These are phyloP conservation scores for Glarea lozoyensis DNA, from an alignment of 495 filamentous ascomycete genomes.

Conservation along the genomic window DNA sequence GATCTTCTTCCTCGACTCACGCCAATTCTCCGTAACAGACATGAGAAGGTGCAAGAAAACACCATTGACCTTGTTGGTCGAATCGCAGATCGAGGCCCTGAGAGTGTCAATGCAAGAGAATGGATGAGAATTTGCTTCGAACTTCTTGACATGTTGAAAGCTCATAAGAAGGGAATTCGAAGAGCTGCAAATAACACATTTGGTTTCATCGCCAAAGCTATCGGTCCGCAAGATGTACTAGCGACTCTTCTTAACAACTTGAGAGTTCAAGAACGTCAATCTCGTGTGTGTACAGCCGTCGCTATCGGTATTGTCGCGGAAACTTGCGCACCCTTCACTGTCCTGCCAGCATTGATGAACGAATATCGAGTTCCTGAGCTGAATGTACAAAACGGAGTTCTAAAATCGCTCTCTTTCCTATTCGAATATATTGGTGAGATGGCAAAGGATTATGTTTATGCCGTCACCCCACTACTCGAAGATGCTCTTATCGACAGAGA, in stretches of 20 bases:
- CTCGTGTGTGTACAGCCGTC: constrained; percentile 95
- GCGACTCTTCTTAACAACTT: constrained; percentile 95
- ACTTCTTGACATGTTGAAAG: constrained; percentile 97
- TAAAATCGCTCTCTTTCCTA: constrained; percentile 94
- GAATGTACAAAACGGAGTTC: constrained; percentile 97
- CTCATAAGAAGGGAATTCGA: constrained; percentile 98
- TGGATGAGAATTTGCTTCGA: constrained; percentile 99
- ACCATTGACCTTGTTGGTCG: constrained; percentile 98
- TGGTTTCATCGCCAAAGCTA: constrained; percentile 98
- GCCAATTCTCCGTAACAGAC: constrained; percentile 93
- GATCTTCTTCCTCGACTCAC: constrained; percentile 93
- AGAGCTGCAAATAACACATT: constrained; percentile 99
- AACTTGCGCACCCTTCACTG: constrained; percentile 98
- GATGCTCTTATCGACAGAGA: constrained; percentile 97
- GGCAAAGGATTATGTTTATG: constrained; percentile 99
- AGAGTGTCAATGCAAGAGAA: constrained; percentile 91
- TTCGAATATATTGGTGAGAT: constrained; percentile 99
- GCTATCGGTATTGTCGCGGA: constrained; percentile 99
- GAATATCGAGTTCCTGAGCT: constrained; percentile 98
- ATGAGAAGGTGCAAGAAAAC: constrained; percentile 99
- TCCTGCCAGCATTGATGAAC: constrained; percentile 99
- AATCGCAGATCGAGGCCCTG: constrained; percentile 94
- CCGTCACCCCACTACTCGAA: constrained; percentile 92
- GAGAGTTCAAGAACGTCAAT: constrained; percentile 94
- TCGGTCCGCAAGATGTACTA: constrained; percentile 95